A percentile compares a stretch with the other conserved stretches of the same genome.
Conservation (phyloP, 2,329 filamentous ascomycete species). For the Sporothrix inflata region DNA sequence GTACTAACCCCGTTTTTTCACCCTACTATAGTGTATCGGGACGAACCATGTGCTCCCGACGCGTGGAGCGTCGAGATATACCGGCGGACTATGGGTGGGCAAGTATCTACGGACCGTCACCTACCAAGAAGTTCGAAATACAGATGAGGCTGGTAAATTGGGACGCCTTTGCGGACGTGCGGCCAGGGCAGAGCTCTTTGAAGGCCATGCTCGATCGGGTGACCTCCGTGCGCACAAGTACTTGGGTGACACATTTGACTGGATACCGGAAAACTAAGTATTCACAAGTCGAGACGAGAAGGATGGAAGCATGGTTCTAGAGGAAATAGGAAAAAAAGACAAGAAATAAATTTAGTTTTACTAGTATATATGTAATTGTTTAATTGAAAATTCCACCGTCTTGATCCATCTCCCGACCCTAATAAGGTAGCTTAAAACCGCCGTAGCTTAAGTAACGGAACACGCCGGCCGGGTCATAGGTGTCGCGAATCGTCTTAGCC, state of each 20-base stretch:
- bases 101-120: conserved; percentile 57
- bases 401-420: not conserved
- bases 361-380: too few species aligned
- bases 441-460: conserved; percentile 44
- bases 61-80: conserved; percentile 51
- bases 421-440: conserved; percentile 39
- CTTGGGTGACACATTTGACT: conserved; percentile 47
- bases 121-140: conserved; percentile 53
- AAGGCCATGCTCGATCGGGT: conserved; percentile 56
- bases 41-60: conserved; percentile 60
- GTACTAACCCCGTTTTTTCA: too few species aligned
- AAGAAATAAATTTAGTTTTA: too few species aligned
- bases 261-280: conserved; percentile 41
- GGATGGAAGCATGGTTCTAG: too few species aligned
- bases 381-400: too few species aligned
- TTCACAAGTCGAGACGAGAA: too few species aligned
- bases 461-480: conserved; percentile 9
- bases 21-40: conserved; percentile 47
- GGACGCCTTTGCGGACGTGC: conserved; percentile 53
- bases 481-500: conserved; percentile 25
- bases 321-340: too few species aligned
- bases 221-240: conserved; percentile 51
- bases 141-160: conserved; percentile 51
- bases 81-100: conserved; percentile 58
- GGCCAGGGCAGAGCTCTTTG: conserved; percentile 55